phyloP scores from a whole-genome alignment of 257 asterid genomes.

The Schizonepeta tenuifolia region DNA sequence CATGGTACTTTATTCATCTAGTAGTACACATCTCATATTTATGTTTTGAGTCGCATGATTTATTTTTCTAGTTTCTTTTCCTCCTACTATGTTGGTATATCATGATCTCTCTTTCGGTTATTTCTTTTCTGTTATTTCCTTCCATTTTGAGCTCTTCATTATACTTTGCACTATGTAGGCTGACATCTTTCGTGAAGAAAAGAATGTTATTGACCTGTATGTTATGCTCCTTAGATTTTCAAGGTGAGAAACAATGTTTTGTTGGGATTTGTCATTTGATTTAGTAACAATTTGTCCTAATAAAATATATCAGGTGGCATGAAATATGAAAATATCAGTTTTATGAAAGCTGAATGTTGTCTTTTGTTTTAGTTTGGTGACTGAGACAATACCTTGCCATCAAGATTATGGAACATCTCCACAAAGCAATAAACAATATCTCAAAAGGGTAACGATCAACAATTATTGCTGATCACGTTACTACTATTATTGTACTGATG shows the following conservation, averaged over 20 bases:
- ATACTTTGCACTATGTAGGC: constrained; percentile 58
- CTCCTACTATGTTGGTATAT: constrained; percentile 1
- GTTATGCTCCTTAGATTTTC: constrained; percentile 94
- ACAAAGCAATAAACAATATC: constrained; percentile 59
- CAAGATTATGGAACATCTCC: constrained; percentile 70
- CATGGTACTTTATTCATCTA: constrained; percentile 20
- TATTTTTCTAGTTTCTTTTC: constrained; percentile 7
- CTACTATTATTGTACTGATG: constrained; percentile 27
- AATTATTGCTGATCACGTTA: constrained; percentile 16
- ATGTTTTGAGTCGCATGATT: not conserved
- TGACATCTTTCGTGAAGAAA: constrained; percentile 85
- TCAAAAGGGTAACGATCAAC: constrained; percentile 53
- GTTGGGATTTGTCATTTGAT: constrained; percentile 20
- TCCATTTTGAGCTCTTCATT: constrained; percentile 33
- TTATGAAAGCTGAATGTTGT: constrained; percentile 39
- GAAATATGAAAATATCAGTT: constrained; percentile 36
- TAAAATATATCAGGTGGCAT: constrained; percentile 31
- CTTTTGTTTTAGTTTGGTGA: constrained; percentile 73
- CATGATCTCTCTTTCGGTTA: constrained; percentile 22
- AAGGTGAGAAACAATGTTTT: constrained; percentile 63
- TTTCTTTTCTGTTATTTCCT: constrained; percentile 25
- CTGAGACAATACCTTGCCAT: constrained; percentile 94
- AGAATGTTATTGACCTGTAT: constrained; percentile 76
- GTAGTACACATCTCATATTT: constrained; percentile 11
- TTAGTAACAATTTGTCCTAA: constrained; percentile 19